Percentiles rank a stretch among this genome's conserved stretches.
Evolutionary conservation across 2,329 filamentous ascomycete genomes (phyloP).

Genomic region (Xylariaceae sp.): DNA sequence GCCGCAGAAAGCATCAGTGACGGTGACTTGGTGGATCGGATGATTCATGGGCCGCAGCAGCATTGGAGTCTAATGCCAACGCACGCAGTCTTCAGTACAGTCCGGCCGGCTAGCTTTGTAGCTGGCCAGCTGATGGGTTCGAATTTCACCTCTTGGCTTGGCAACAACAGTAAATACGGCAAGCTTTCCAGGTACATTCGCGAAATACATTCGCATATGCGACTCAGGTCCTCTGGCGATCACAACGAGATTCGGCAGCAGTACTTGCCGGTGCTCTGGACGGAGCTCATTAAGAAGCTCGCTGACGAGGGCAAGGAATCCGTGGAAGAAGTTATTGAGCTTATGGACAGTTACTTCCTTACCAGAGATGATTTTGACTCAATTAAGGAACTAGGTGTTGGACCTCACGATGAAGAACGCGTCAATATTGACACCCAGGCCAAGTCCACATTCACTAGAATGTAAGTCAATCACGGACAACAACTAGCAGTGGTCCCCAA

Average conservation of each 20-base stretch:
- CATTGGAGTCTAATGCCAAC: conserved; percentile 98
- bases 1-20: conserved; percentile 97
- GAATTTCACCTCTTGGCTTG: conserved; percentile 87
- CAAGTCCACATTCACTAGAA: conserved; percentile 86
- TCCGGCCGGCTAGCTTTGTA: conserved; percentile 85
- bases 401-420: conserved; percentile 74
- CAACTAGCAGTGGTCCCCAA: neutral
- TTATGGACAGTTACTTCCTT: conserved; percentile 97
- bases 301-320: conserved; percentile 79
- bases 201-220: conserved; percentile 97
- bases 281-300: conserved; percentile 73
- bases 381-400: conserved; percentile 88
- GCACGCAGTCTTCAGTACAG: conserved; percentile 93
- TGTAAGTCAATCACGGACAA: conserved; percentile 59
- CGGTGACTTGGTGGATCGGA: conserved; percentile 91
- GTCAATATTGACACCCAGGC: conserved; percentile 82
- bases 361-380: conserved; percentile 94
- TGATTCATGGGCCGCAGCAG: conserved; percentile 98
- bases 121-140: conserved; percentile 76
- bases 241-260: conserved; percentile 93
- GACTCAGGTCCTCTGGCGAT: conserved; percentile 85
- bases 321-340: conserved; percentile 80
- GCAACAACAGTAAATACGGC: conserved; percentile 87
- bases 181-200: conserved; percentile 81
- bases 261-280: conserved; percentile 88